Base-by-base conservation (phyloP, 257 asterid genomes). In the Solanum dulcamara region DNA sequence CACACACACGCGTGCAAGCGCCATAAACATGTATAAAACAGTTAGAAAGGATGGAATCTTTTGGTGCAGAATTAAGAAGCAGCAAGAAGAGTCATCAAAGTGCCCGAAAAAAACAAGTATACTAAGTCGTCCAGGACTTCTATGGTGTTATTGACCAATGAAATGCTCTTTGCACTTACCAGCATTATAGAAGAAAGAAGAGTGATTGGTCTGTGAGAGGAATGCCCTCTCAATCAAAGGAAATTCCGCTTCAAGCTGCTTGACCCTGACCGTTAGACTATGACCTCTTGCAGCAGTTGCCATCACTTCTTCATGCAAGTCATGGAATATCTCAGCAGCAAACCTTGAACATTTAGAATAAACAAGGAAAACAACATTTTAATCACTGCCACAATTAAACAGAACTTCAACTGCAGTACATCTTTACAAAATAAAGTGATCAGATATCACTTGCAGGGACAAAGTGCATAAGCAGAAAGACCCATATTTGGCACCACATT, bases 211-310 rank as follows among this genome's bases (percentile, higher is more conserved):
- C 91, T 94, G 99, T 81, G 94, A 93, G 83, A 97, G 97, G 90
- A 93, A 92, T 84, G 95, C 95, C 89, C 91, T 95, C 91, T 97
- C 98, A 71, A 95, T 91, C 81, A 87, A 87, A 26, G 96, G 98
- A 86, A 95, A 85, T 72, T 95, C 98, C 67, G 92, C 89, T 91
- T 97, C 99, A 18, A 97, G 96, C 87, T 97, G 98, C 84, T 95
- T 98, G 53, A 95, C 98, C 57, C 99, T 94, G 86, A 81, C 88
- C 91, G 87, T 92, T 86, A 97, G 87, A 85, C 87, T 89, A 84
- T 95, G 95, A 87, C 99, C 98, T 89, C 98, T 94, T 74, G 98
- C 90, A 86, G 99, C 96, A 87, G 99, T 97, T 81, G 90, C 92
- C 95, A 93, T 89, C 86, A 95, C 97, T 86, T 97, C 96, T 82